A percentile compares a stretch with the other conserved stretches of the same genome.
phyloP scores from a whole-genome alignment of 139 green algal species.

The Picochlorum sp. region DNA sequence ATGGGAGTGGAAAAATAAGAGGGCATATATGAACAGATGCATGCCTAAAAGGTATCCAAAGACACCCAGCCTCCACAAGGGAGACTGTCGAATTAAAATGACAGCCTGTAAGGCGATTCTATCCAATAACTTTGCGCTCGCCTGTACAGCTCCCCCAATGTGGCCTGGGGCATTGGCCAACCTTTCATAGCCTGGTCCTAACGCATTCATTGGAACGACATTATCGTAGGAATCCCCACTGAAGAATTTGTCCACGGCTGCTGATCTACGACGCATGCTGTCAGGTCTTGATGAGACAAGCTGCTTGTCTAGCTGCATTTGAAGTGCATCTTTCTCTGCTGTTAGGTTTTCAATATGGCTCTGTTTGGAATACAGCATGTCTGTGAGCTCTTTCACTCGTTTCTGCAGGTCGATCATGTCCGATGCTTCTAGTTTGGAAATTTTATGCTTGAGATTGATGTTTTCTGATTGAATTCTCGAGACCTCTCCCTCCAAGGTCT shows the following conservation, averaged over 20 bases:
- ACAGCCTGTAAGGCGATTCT: slow-evolving; percentile 23
- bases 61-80: slow-evolving; percentile 49
- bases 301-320: slow-evolving; percentile 63
- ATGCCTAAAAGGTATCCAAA: slow-evolving; percentile 59
- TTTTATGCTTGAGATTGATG: slow-evolving; percentile 13
- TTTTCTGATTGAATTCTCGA: slow-evolving; percentile 25
- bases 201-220: slow-evolving; percentile 66
- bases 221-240: slow-evolving; percentile 18
- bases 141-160: slow-evolving; percentile 37
- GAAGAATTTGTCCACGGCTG: slow-evolving; percentile 7
- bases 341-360: slow-evolving; percentile 54
- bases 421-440: slow-evolving; percentile 14
- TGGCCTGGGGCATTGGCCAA: slow-evolving; percentile 32
- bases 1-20: slow-evolving; percentile 27
- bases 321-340: slow-evolving; percentile 47
- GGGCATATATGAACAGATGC: slow-evolving; percentile 64
- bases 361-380: slow-evolving; percentile 70
- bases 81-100: slow-evolving; percentile 62
- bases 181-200: slow-evolving; percentile 55
- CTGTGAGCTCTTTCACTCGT: slow-evolving; percentile 42
- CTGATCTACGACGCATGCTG: slow-evolving; percentile 12
- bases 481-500: slow-evolving; percentile 22
- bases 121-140: slow-evolving; percentile 33
- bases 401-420: slow-evolving; percentile 40
- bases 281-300: slow-evolving; percentile 19